Evolutionary conservation across 306 rosid species (phyloP).

Genomic region (Casuarina cunninghamiana): DNA sequence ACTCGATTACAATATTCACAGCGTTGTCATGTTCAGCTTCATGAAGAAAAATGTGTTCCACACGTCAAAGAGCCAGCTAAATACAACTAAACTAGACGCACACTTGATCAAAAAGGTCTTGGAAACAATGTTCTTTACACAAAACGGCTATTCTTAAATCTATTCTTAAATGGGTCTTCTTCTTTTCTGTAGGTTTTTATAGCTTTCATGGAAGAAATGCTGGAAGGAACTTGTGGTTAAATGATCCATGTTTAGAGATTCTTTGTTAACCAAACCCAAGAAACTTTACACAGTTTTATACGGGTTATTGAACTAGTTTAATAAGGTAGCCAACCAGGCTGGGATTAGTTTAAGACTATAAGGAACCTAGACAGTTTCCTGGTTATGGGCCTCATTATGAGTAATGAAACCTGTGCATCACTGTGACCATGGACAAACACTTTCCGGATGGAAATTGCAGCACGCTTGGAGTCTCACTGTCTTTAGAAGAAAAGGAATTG

Average conservation of each 20-base stretch:
- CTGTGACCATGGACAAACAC: constrained; percentile 20
- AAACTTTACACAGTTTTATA: neutral
- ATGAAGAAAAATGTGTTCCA: neutral
- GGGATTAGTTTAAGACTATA: constrained; percentile 17
- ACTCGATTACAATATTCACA: constrained; percentile 6
- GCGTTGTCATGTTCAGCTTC: constrained; percentile 6
- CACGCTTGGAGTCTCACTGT: constrained; percentile 18
- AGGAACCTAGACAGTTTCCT: constrained; percentile 24
- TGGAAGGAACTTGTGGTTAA: no score
- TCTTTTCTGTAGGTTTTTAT: no score
- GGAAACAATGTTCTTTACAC: neutral
- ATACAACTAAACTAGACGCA: neutral
- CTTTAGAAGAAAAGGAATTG: neutral
- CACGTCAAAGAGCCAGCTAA: constrained; percentile 1
- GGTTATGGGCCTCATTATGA: constrained; percentile 44
- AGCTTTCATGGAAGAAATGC: no score
- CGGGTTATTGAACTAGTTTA: neutral
- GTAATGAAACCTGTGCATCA: constrained; percentile 15
- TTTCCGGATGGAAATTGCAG: constrained; percentile 38
- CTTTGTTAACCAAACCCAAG: neutral
- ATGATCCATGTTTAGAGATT: no score
- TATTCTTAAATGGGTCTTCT: no score
- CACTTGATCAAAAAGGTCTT: neutral
- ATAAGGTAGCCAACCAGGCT: constrained; percentile 12
- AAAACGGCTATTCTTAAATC: neutral